Conservation (phyloP, 257 asterid genomes). For the Cinchona pubescens region DNA sequence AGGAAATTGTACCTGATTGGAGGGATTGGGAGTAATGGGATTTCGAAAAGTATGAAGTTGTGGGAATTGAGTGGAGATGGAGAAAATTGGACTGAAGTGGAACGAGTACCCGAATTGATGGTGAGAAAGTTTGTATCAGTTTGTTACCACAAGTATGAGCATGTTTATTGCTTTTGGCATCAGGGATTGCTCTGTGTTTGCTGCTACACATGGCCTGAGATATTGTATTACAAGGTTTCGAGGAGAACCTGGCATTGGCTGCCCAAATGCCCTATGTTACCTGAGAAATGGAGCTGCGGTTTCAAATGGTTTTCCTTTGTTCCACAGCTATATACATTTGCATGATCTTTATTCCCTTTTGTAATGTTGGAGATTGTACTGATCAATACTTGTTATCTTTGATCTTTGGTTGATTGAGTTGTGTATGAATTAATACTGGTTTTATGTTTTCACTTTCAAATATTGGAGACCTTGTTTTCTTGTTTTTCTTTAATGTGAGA, state of each 20-base stretch:
- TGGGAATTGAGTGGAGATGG: conserved; percentile 57
- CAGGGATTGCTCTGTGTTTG: conserved; percentile 66
- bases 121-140: conserved; percentile 55
- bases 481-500: too few species aligned
- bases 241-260: conserved; percentile 85
- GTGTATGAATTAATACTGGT: neutral
- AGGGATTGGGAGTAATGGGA: conserved; percentile 64
- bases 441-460: neutral
- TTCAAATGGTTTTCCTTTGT: conserved; percentile 77
- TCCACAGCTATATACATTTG: conserved; percentile 48
- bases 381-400: neutral
- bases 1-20: conserved; percentile 53
- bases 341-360: conserved; percentile 4
- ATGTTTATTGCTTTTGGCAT: conserved; percentile 79
- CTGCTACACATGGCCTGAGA: conserved; percentile 84
- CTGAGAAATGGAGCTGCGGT: conserved; percentile 85
- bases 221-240: conserved; percentile 50
- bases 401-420: too few species aligned
- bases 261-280: conserved; percentile 66
- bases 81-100: conserved; percentile 49
- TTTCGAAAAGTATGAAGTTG: conserved; percentile 56
- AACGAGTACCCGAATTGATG: conserved; percentile 59
- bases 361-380: neutral
- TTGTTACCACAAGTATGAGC: conserved; percentile 76
- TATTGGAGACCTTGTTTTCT: neutral